A percentile compares a stretch with the other conserved stretches of the same genome.
Conservation (phyloP, 306 rosid genomes). For the Corylus americana region DNA sequence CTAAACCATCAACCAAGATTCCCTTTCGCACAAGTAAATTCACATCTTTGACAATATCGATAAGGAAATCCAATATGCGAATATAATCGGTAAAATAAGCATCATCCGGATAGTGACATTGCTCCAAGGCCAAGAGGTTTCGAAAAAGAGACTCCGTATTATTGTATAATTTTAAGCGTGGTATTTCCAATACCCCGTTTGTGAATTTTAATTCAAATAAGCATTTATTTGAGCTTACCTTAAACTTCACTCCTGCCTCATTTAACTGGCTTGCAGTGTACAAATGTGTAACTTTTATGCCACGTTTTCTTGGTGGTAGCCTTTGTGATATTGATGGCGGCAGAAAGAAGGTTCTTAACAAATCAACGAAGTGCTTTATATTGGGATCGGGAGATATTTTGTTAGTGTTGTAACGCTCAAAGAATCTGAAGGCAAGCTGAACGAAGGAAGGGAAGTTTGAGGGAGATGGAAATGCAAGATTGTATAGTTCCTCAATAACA, state of each 20-base stretch:
- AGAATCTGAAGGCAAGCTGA: accelerated
- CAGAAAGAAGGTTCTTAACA: not conserved
- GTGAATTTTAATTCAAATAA: not conserved
- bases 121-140: conserved; percentile 10
- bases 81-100: not conserved
- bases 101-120: not conserved
- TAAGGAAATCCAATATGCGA: not conserved
- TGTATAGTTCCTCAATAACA: not conserved
- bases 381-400: accelerated
- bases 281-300: accelerated
- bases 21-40: conserved; percentile 27
- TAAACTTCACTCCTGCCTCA: conserved; percentile 2
- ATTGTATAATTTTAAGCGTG: accelerated
- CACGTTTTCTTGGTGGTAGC: not conserved
- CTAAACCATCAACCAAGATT: conserved; percentile 26
- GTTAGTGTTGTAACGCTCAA: accelerated
- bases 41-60: conserved; percentile 1
- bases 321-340: not conserved
- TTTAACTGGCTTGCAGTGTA: not conserved
- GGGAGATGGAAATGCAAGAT: not conserved
- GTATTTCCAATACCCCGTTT: not conserved
- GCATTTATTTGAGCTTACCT: not conserved
- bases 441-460: not conserved
- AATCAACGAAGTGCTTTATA: not conserved
- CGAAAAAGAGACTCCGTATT: not conserved